Evolutionary conservation across 2,329 filamentous ascomycete species (phyloP).

Genomic region (Xylaria polymorpha): DNA sequence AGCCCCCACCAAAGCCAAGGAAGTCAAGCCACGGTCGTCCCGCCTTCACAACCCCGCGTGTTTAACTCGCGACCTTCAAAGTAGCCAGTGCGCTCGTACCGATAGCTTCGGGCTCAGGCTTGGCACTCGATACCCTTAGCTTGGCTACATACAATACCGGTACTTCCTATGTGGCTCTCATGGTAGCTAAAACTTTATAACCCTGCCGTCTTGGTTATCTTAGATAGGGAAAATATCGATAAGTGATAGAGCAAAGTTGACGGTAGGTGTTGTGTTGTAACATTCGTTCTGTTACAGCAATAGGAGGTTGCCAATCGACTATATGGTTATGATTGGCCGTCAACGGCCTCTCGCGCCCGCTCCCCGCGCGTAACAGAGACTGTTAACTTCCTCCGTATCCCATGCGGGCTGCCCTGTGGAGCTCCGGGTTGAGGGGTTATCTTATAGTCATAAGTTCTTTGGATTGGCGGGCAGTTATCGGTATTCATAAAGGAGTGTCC

Average conservation of each 20-base stretch:
- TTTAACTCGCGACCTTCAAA: neutral
- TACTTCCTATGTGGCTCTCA: neutral
- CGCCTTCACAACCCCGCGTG: neutral
- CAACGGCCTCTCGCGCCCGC: neutral
- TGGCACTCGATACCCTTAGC: neutral
- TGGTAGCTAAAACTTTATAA: neutral
- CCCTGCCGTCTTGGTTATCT: neutral
- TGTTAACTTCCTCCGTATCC: neutral
- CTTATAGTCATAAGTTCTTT: slow-evolving; percentile 1
- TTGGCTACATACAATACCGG: neutral
- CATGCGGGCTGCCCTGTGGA: neutral
- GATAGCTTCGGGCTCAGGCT: neutral
- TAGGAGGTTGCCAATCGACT: neutral
- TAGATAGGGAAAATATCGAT: neutral
- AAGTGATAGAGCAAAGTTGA: neutral
- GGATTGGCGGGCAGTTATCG: neutral
- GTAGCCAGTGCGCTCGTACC: neutral
- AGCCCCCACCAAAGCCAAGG: neutral
- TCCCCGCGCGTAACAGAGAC: neutral
- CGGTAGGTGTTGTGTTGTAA: neutral
- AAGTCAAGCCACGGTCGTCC: neutral
- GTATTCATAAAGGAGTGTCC: too few relatives aligned
- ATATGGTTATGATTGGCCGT: neutral
- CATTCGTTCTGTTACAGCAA: neutral
- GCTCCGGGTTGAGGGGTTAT: neutral